Conservation (phyloP, 179 eudicot species). For the Nepenthes alata region DNA sequence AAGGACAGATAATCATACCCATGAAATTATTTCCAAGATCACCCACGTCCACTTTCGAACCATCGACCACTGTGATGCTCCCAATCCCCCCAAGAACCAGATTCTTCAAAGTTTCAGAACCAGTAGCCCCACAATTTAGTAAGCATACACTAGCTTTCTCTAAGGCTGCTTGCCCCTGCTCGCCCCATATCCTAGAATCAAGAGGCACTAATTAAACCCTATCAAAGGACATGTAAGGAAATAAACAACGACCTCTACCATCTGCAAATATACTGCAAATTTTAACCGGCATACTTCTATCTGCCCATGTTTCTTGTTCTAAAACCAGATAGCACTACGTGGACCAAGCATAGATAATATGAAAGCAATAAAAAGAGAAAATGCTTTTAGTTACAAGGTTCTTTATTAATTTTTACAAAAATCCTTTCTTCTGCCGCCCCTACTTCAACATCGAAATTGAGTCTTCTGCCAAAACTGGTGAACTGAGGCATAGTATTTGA, state of each 20-base stretch:
- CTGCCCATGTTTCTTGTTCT: too few species aligned
- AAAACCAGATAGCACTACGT: too few species aligned
- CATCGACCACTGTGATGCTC: conserved; percentile 80
- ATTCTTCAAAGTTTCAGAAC: conserved; percentile 83
- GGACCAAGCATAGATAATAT: too few species aligned
- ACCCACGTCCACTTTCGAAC: conserved; percentile 72
- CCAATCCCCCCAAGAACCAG: conserved; percentile 96
- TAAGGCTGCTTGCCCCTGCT: conserved; percentile 91
- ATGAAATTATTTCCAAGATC: conserved; percentile 93
- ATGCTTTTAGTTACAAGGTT: too few species aligned
- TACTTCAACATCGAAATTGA: not conserved
- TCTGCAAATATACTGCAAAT: not conserved
- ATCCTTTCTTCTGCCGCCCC: not conserved
- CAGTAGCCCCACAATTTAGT: conserved; percentile 94
- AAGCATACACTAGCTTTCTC: conserved; percentile 89
- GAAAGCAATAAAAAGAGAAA: too few species aligned
- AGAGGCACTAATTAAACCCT: not conserved
- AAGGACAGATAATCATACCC: conserved; percentile 32
- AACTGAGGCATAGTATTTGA: not conserved
- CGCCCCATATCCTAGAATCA: conserved; percentile 83
- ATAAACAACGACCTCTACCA: not conserved
- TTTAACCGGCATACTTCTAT: too few species aligned
- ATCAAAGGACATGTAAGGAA: not conserved
- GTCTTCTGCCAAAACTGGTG: not conserved
- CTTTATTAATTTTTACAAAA: not conserved